phyloP scores from a whole-genome alignment of 108 stramenopile species.

The Discostella stelligeroides region DNA sequence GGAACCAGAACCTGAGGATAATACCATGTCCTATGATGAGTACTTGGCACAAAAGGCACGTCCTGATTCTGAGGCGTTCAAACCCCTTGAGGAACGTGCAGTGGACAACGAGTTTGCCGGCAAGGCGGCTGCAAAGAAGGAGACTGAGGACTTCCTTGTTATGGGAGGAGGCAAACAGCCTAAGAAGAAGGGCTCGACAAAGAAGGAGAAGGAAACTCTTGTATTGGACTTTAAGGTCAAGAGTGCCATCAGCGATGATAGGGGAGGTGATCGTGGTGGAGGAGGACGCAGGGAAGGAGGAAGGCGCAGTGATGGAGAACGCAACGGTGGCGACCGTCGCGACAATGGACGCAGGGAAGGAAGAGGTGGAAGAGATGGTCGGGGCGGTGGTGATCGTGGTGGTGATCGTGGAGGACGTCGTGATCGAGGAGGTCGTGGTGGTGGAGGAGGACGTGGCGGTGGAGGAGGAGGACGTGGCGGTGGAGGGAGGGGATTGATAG shows the following conservation, averaged over 20 bases:
- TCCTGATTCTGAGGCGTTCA: slow-evolving; percentile 55
- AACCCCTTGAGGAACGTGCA: slow-evolving; percentile 57
- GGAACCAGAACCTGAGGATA: slow-evolving; percentile 72
- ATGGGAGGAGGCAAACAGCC: slow-evolving; percentile 82
- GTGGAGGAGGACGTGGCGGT: slow-evolving; percentile 34
- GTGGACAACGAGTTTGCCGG: slow-evolving; percentile 76
- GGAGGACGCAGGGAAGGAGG: slow-evolving; percentile 52
- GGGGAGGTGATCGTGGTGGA: slow-evolving; percentile 49
- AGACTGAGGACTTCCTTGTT: slow-evolving; percentile 77
- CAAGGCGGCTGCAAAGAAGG: slow-evolving; percentile 44
- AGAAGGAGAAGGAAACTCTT: slow-evolving; percentile 67
- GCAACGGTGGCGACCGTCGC: slow-evolving; percentile 48
- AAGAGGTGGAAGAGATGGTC: slow-evolving; percentile 20
- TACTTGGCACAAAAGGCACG: slow-evolving; percentile 73
- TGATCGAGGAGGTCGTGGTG: slow-evolving; percentile 39
- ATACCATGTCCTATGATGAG: slow-evolving; percentile 86
- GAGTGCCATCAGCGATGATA: slow-evolving; percentile 42
- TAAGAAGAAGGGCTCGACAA: slow-evolving; percentile 54
- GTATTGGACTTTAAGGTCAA: slow-evolving; percentile 77
- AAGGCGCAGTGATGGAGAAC: slow-evolving; percentile 41
- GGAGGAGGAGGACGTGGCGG: slow-evolving; percentile 40
- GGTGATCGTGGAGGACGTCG: slow-evolving; percentile 40
- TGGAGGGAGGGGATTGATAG: slow-evolving; percentile 39
- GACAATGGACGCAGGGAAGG: slow-evolving; percentile 43
- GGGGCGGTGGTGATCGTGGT: slow-evolving; percentile 52